These are phyloP conservation scores for Cladosporium sp. DNA, from an alignment of 2,329 filamentous ascomycete genomes.

Conservation along the genomic window DNA sequence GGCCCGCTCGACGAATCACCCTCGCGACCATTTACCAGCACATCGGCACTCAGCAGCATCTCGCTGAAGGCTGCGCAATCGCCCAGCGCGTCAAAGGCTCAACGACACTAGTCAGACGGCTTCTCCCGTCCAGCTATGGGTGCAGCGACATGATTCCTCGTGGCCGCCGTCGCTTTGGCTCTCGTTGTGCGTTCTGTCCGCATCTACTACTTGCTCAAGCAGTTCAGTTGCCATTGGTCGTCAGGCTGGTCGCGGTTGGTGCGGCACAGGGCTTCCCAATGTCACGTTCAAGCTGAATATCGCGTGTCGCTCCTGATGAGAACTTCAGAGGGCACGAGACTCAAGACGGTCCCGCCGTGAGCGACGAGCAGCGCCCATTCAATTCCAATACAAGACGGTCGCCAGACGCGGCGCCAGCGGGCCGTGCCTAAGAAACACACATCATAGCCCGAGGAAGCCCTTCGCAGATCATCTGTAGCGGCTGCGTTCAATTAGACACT, in stretches of 20 bases:
- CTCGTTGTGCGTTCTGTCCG: slow-evolving; percentile 22
- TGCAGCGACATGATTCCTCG: too few relatives aligned
- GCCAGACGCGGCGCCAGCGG: too few relatives aligned
- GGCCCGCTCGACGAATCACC: neutral
- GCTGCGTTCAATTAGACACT: too few relatives aligned
- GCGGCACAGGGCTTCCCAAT: slow-evolving; percentile 25
- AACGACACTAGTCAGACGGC: slow-evolving; percentile 2
- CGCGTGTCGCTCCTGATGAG: too few relatives aligned
- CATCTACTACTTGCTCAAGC: slow-evolving; percentile 26
- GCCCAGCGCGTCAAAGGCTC: neutral
- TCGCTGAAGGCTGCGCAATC: slow-evolving; percentile 5
- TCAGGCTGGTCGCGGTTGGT: slow-evolving; percentile 33
- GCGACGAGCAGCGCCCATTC: too few relatives aligned
- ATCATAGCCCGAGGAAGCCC: too few relatives aligned
- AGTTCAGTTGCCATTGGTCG: slow-evolving; percentile 34
- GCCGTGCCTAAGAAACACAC: too few relatives aligned
- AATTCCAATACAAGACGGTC: too few relatives aligned
- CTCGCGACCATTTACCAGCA: neutral
- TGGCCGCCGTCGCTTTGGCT: neutral
- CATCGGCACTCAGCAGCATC: slow-evolving; percentile 1
- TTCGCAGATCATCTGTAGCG: too few relatives aligned
- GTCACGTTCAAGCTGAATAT: too few relatives aligned
- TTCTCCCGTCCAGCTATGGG: neutral
- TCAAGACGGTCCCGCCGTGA: too few relatives aligned
- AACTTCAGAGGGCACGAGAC: too few relatives aligned